Conservation (phyloP, 2,329 filamentous ascomycete species). For the Scortechinia acanthostroma region DNA sequence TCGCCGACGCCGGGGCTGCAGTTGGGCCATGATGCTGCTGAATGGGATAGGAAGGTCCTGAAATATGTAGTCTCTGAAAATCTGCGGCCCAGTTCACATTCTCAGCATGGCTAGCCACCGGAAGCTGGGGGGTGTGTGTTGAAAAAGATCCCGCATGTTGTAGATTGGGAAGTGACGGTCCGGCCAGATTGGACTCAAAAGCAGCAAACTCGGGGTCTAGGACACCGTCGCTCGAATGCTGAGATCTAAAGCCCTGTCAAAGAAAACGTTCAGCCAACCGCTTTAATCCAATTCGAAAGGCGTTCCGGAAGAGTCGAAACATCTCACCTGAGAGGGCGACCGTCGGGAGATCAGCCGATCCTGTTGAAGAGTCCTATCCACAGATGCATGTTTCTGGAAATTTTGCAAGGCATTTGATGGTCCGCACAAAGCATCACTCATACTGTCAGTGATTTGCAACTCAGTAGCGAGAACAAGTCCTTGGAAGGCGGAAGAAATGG, state of each 20-base stretch:
- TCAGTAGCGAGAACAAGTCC: too few relatives aligned
- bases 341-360: background rate
- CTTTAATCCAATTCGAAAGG: too few relatives aligned
- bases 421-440: conserved; percentile 2
- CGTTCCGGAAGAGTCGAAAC: too few relatives aligned
- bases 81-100: conserved; percentile 14
- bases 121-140: background rate
- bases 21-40: background rate
- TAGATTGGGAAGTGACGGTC: background rate
- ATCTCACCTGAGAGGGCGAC: background rate
- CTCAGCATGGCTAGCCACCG: background rate
- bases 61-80: conserved; percentile 32
- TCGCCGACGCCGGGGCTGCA: conserved; percentile 7
- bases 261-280: too few relatives aligned
- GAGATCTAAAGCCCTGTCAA: background rate
- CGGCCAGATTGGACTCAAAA: background rate
- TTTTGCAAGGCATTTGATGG: conserved; percentile 1
- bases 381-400: conserved; percentile 2
- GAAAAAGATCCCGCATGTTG: background rate
- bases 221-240: background rate
- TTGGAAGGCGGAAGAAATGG: too few relatives aligned
- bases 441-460: background rate
- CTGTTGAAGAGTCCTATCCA: conserved; percentile 1
- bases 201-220: conserved; percentile 1
- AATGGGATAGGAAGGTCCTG: conserved; percentile 4